Evolutionary conservation across 2,329 filamentous ascomycete species (phyloP).

Genomic region (Pestalotiopsis sp.): DNA sequence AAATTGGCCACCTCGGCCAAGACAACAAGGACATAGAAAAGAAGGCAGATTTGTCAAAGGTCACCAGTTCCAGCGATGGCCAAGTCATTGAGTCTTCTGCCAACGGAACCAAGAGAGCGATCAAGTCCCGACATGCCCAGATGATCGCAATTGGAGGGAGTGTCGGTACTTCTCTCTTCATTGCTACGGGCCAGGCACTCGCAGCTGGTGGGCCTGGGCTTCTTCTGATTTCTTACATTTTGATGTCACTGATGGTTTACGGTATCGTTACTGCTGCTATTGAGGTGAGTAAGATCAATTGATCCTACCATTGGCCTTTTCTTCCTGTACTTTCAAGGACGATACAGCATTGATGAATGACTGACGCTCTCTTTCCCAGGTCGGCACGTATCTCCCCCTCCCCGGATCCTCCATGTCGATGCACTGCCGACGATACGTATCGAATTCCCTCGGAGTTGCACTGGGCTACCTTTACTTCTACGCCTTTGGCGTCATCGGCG

Average conservation of each 20-base stretch:
- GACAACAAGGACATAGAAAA: background rate
- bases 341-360: background rate
- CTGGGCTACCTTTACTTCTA: constrained; percentile 44
- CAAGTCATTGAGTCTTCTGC: background rate
- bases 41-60: background rate
- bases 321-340: background rate
- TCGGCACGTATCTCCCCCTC: constrained; percentile 53
- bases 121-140: constrained; percentile 47
- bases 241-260: constrained; percentile 46
- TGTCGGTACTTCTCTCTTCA: constrained; percentile 49
- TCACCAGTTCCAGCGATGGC: background rate
- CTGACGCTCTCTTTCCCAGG: constrained; percentile 22
- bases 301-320: background rate
- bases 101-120: background rate
- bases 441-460: constrained; percentile 43
- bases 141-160: constrained; percentile 50
- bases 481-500: constrained; percentile 38
- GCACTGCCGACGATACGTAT: constrained; percentile 47
- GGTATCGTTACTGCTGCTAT: constrained; percentile 47
- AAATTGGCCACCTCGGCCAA: background rate
- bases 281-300: constrained; percentile 15
- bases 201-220: constrained; percentile 42
- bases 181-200: constrained; percentile 46
- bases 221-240: constrained; percentile 40
- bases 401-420: constrained; percentile 49